Base-by-base conservation (phyloP, 2,329 filamentous ascomycete genomes). In the Epichloe typhina region DNA sequence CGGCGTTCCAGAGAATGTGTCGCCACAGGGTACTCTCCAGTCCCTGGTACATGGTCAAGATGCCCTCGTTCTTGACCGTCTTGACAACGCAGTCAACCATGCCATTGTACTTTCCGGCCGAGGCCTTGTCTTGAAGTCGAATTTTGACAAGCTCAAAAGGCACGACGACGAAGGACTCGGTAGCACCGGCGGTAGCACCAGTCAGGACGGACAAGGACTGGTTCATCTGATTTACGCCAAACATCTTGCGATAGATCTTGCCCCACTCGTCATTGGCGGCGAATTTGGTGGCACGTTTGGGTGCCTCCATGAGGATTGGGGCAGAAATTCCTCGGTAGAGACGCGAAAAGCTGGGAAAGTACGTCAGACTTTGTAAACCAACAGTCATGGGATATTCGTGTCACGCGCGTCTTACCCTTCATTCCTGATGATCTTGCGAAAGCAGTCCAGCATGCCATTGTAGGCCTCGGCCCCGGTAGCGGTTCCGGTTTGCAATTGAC, bases 131-230 rank as follows among this genome's bases (percentile, higher is more conserved):
- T 69, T 98, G 93, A 45, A 98, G 79, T 58, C 93, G 84, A 66
- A 98, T 98, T 80, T 98, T 98, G 77, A 98, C 85, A 53, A 96
- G 81, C 75, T 96, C 93, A 68, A 98, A 98, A 47, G 93, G 93
- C 35, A 98, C 93, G 54, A 98, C 93, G 58, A 97, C 90, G 66
- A 98, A 93, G 49, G 91, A 78, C 72, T 98, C 93, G 52, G 91
- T 97, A 37, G 91, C 93, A 66, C 93, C 93, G 53, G 93, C 93
- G 23, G 89, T 88, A 36, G 93, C 93, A 60, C 93, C 93, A 4
- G 93, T 98, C 48, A 98, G 80, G 57, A 96, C 80, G 23, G 93
- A 95, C 53, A 98, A 80, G 2, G 82, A 80, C 72, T 98, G 93
- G 64, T 79, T 97, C 83, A 94, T 93, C 73, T 95, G 87, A 51